Conservation (phyloP, 2,329 filamentous ascomycete species). For the Cylindrodendrum hubeiense region DNA sequence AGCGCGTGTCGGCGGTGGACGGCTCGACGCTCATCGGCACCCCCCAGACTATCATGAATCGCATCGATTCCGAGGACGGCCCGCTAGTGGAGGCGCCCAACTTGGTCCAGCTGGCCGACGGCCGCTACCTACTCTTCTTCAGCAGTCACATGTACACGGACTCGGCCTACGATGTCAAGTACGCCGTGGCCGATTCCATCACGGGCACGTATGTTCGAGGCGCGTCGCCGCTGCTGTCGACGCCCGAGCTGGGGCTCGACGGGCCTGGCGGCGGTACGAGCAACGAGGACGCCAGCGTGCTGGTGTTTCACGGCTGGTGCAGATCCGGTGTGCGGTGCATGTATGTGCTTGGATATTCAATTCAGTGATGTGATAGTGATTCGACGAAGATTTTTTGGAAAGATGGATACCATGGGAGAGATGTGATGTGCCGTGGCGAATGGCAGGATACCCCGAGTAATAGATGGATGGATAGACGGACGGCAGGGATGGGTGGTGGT, state of each 20-base stretch:
- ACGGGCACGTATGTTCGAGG: slow-evolving; percentile 54
- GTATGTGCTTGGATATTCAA: slow-evolving; percentile 47
- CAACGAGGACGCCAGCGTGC: slow-evolving; percentile 44
- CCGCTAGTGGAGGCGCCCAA: slow-evolving; percentile 73
- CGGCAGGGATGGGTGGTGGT: neutral
- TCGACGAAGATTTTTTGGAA: neutral
- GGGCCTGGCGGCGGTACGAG: slow-evolving; percentile 58
- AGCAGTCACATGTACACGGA: slow-evolving; percentile 70
- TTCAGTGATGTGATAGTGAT: slow-evolving; percentile 19
- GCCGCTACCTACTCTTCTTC: slow-evolving; percentile 72
- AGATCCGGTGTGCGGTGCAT: slow-evolving; percentile 49
- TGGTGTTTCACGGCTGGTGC: slow-evolving; percentile 55
- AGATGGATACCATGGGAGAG: neutral
- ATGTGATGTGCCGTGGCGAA: slow-evolving; percentile 7
- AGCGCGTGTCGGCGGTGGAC: slow-evolving; percentile 60
- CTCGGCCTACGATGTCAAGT: slow-evolving; percentile 69
- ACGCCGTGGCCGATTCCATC: slow-evolving; percentile 61
- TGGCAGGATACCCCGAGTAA: neutral
- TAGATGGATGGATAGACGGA: neutral
- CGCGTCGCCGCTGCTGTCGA: slow-evolving; percentile 48
- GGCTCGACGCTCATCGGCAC: slow-evolving; percentile 66
- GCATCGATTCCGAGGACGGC: slow-evolving; percentile 56
- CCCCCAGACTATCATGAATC: slow-evolving; percentile 60
- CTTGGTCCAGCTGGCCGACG: slow-evolving; percentile 58
- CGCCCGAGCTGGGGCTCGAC: slow-evolving; percentile 52